Conservation (phyloP, 225 moss, liverwort and hornwort species). For the Straminergon stramineum region DNA sequence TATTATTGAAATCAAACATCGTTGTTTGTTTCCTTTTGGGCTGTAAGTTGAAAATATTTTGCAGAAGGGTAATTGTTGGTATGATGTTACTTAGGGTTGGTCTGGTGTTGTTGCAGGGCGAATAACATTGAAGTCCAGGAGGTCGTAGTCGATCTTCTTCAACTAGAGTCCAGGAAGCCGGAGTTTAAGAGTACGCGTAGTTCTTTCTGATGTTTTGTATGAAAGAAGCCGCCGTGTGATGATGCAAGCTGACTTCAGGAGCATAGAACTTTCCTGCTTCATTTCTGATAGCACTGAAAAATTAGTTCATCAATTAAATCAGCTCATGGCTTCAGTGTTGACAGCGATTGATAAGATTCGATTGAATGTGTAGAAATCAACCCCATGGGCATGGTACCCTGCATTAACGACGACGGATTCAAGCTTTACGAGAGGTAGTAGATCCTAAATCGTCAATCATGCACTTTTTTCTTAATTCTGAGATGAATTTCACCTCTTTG, state of each 20-base stretch:
- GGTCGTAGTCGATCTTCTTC: not conserved
- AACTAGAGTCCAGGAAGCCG: not conserved
- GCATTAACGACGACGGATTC: constrained; percentile 16
- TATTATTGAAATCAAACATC: not conserved
- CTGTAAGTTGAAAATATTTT: not conserved
- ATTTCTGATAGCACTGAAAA: not conserved
- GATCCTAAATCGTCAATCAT: not conserved
- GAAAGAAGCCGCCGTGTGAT: not conserved
- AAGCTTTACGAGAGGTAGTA: constrained; percentile 6
- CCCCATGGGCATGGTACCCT: constrained; percentile 6
- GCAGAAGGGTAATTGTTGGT: not conserved
- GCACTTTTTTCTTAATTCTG: not conserved
- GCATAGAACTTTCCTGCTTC: not conserved
- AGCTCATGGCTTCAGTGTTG: not conserved
- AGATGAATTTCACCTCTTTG: not conserved
- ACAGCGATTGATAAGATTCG: not conserved
- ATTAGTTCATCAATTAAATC: not conserved
- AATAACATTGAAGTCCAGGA: constrained; percentile 8
- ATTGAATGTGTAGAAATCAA: not conserved
- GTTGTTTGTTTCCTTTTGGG: not conserved
- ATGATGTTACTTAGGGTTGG: too few species aligned
- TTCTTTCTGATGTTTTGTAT: not conserved
- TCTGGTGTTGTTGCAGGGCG: not conserved
- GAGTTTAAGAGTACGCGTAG: constrained; percentile 4
- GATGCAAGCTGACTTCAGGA: not conserved